Conservation (phyloP, 2,329 filamentous ascomycete genomes). For the Talaromyces sp. region DNA sequence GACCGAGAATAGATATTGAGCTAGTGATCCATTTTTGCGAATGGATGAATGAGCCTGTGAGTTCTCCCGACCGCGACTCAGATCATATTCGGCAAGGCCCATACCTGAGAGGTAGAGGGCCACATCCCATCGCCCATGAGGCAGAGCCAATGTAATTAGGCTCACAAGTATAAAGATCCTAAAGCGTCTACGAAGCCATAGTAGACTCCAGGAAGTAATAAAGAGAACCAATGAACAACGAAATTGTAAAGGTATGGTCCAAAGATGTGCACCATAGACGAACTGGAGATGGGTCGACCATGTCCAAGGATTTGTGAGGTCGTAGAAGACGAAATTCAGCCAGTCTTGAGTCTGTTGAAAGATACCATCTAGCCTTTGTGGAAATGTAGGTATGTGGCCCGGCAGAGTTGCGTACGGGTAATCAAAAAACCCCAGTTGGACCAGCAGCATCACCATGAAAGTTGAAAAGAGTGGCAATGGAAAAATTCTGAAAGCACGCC, state of each 20-base stretch:
- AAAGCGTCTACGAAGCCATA: neutral
- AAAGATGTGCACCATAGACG: constrained; percentile 1
- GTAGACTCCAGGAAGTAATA: neutral
- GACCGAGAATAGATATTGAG: neutral
- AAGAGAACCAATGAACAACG: constrained; percentile 5
- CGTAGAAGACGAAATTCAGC: constrained; percentile 5
- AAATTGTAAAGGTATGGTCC: constrained; percentile 5
- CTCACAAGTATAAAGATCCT: neutral
- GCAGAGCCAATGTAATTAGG: neutral
- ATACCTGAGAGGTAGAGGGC: neutral
- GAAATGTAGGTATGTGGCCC: constrained; percentile 3
- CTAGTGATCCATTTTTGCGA: neutral
- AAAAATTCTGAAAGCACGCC: constrained; percentile 5
- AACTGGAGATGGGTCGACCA: constrained; percentile 3
- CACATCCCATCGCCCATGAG: constrained; percentile 7
- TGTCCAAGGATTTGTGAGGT: constrained; percentile 9
- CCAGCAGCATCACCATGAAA: neutral
- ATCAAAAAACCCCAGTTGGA: constrained; percentile 3
- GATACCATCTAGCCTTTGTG: neutral
- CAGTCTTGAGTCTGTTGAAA: constrained; percentile 1
- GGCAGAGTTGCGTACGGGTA: constrained; percentile 4
- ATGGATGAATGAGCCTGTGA: too few relatives aligned
- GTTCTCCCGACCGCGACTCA: neutral
- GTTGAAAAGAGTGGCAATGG: constrained; percentile 3
- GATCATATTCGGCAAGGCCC: neutral